phyloP scores from a whole-genome alignment of 768 basidiomycete species.

The Trametes maxima region DNA sequence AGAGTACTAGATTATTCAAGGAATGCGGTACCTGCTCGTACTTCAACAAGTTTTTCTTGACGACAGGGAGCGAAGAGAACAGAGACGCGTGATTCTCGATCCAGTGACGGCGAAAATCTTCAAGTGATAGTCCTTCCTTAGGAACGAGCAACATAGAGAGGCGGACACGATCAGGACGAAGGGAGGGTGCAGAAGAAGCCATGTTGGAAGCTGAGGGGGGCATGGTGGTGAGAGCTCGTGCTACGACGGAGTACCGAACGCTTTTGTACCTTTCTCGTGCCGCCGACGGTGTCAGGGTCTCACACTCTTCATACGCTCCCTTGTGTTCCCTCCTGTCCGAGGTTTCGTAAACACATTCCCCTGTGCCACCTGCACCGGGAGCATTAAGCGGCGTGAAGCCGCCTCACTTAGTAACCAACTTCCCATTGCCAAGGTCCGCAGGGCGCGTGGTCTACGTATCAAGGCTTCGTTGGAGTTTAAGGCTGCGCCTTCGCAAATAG shows the following conservation, averaged over 20 bases:
- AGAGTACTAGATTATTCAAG: neutral
- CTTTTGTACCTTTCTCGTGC: neutral
- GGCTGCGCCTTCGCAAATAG: too few species aligned
- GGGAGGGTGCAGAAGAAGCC: neutral
- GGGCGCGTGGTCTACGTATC: too few species aligned
- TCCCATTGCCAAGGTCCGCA: too few species aligned
- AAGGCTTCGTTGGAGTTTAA: too few species aligned
- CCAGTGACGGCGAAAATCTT: slow-evolving; percentile 9
- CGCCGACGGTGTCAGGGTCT: too few species aligned
- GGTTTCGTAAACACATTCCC: too few species aligned
- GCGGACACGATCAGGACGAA: neutral
- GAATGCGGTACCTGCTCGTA: slow-evolving; percentile 3
- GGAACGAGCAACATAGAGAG: neutral
- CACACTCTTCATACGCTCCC: too few species aligned
- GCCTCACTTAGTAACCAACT: too few species aligned
- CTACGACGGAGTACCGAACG: neutral
- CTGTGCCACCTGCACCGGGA: too few species aligned
- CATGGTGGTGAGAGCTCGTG: neutral
- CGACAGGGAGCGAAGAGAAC: slow-evolving; percentile 6
- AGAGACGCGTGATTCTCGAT: neutral
- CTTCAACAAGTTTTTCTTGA: slow-evolving; percentile 8
- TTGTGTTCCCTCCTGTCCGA: too few species aligned
- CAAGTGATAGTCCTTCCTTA: neutral
- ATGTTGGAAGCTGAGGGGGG: neutral
- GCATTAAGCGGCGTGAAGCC: too few species aligned